phyloP scores from a whole-genome alignment of 805 yeast species.

The Candida tallmaniae region DNA sequence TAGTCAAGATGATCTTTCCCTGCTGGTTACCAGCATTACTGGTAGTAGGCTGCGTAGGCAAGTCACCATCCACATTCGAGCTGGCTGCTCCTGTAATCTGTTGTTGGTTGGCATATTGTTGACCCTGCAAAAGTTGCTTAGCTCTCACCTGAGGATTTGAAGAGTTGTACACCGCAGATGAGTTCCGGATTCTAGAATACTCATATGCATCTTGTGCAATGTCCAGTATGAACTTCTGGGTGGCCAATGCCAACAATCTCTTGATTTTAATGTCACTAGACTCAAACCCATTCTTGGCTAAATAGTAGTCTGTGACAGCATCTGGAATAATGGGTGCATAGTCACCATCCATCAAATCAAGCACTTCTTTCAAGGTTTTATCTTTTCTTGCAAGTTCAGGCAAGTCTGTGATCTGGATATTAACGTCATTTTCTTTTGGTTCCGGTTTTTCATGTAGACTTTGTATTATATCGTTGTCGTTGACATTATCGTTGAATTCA shows the following conservation, averaged over 20 bases:
- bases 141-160: constrained; percentile 85
- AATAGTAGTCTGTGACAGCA: constrained; percentile 89
- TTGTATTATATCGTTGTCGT: constrained; percentile 5
- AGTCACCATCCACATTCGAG: constrained; percentile 30
- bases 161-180: constrained; percentile 79
- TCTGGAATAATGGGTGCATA: constrained; percentile 96
- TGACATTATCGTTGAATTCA: constrained; percentile 22
- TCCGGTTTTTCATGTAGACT: constrained; percentile 1
- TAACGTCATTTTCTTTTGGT: constrained; percentile 3
- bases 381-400: constrained; percentile 75
- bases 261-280: constrained; percentile 70
- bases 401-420: constrained; percentile 29
- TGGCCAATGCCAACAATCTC: constrained; percentile 85
- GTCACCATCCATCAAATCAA: constrained; percentile 81
- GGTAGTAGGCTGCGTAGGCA: constrained; percentile 28
- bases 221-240: constrained; percentile 92
- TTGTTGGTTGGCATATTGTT: constrained; percentile 43
- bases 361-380: constrained; percentile 75
- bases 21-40: constrained; percentile 50
- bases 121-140: constrained; percentile 68
- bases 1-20: constrained; percentile 81
- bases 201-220: constrained; percentile 96
- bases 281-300: constrained; percentile 80
- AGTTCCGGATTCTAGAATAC: constrained; percentile 86
- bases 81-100: constrained; percentile 23